Percentiles rank a stretch among this genome's conserved stretches.
Conservation (phyloP, 805 yeast species). For the Starmerella bombi region DNA sequence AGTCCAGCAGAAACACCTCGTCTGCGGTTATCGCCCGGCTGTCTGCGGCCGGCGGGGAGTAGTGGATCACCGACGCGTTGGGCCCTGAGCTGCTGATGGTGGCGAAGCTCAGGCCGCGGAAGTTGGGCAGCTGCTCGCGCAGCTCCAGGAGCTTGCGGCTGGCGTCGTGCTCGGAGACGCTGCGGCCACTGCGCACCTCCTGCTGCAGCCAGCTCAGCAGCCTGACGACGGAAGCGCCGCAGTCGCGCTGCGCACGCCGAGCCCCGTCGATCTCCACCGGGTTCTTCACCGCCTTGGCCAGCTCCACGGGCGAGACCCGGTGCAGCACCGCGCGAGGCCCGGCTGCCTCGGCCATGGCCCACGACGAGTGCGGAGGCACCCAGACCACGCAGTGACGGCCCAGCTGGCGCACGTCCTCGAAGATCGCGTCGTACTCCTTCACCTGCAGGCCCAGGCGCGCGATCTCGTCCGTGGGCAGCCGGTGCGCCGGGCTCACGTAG, state of each 20-base stretch:
- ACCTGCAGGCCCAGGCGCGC: slow-evolving; percentile 39
- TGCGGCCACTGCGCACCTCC: slow-evolving; percentile 30
- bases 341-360: slow-evolving; percentile 51
- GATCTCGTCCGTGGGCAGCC: slow-evolving; percentile 32
- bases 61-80: slow-evolving; percentile 67
- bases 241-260: slow-evolving; percentile 63
- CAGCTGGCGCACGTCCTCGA: slow-evolving; percentile 36
- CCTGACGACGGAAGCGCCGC: slow-evolving; percentile 62
- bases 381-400: slow-evolving; percentile 26
- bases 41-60: slow-evolving; percentile 45
- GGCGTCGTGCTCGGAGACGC: slow-evolving; percentile 47
- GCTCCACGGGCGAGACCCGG: slow-evolving; percentile 47
- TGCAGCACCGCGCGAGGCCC: slow-evolving; percentile 30
- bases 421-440: slow-evolving; percentile 44
- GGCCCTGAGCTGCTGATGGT: slow-evolving; percentile 67
- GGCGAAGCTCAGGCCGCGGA: slow-evolving; percentile 51
- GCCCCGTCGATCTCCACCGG: slow-evolving; percentile 57
- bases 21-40: slow-evolving; percentile 50
- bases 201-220: slow-evolving; percentile 76
- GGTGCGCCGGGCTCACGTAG: slow-evolving; percentile 32
- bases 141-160: slow-evolving; percentile 39
- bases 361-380: slow-evolving; percentile 47
- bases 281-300: slow-evolving; percentile 68
- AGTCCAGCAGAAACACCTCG: slow-evolving; percentile 64
- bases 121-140: slow-evolving; percentile 28